phyloP scores from a whole-genome alignment of 116 monocot genomes.

The Iris pallida region DNA sequence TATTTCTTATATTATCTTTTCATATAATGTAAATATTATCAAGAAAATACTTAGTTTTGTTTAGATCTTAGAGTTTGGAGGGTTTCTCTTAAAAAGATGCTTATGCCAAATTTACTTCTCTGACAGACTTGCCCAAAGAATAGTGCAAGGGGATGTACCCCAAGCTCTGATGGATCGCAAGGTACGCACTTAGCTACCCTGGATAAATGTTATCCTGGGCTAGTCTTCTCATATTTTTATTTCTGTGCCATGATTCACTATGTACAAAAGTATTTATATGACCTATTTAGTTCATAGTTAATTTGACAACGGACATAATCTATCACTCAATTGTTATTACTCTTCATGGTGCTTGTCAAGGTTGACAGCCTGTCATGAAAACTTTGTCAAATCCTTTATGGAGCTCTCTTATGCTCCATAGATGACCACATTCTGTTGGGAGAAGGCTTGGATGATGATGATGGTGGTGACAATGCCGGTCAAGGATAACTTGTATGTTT shows the following conservation, averaged over 20 bases:
- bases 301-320: not conserved
- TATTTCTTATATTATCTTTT: not conserved
- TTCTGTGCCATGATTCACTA: not conserved
- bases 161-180: conserved; percentile 92
- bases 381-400: too few species aligned
- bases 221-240: not conserved
- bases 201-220: not conserved
- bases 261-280: not conserved
- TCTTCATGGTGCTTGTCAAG: not conserved
- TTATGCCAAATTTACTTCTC: conserved; percentile 1
- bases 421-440: too few species aligned
- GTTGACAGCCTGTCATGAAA: not conserved
- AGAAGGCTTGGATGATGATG: too few species aligned
- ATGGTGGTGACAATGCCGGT: too few species aligned
- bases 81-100: not conserved
- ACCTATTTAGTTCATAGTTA: not conserved
- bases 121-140: conserved; percentile 93
- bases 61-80: not conserved
- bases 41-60: not conserved
- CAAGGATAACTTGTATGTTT: too few species aligned
- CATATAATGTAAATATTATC: not conserved
- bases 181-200: conserved; percentile 25
- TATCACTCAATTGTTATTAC: not conserved
- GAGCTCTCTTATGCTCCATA: too few species aligned
- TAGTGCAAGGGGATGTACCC: conserved; percentile 95